Conservation (phyloP, 768 basidiomycete genomes). For the Amanita polypyramis region DNA sequence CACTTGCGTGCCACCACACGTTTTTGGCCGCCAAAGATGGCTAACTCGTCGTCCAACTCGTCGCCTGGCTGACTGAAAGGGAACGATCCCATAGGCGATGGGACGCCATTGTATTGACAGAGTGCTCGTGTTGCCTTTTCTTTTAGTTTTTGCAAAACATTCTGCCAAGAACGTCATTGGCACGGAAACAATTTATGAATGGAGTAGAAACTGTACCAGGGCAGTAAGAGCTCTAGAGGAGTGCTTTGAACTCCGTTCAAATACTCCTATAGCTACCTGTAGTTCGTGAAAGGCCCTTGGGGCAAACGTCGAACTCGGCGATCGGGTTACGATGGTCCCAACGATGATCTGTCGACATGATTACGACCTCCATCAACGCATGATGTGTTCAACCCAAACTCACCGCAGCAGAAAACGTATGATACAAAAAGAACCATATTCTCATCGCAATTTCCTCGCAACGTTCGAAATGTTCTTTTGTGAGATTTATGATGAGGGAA, state of each 20-base stretch:
- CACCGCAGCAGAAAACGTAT: conserved; percentile 40
- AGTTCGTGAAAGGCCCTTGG: conserved; percentile 39
- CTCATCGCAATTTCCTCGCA: conserved; percentile 37
- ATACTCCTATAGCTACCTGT: conserved; percentile 32
- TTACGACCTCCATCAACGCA: background rate
- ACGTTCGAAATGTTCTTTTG: conserved; percentile 37
- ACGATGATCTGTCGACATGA: conserved; percentile 30
- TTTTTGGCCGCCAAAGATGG: conserved; percentile 45
- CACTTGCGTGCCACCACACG: conserved; percentile 27
- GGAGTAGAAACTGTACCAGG: conserved; percentile 21
- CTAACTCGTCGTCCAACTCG: conserved; percentile 35
- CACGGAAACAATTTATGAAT: background rate
- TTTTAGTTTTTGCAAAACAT: conserved; percentile 32
- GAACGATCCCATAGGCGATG: conserved; percentile 5
- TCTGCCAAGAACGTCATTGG: conserved; percentile 16
- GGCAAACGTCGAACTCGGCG: conserved; percentile 39
- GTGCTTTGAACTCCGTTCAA: conserved; percentile 31
- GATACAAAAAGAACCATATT: conserved; percentile 40
- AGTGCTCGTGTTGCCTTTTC: conserved; percentile 33
- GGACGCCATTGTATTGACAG: conserved; percentile 16
- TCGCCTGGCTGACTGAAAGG: conserved; percentile 7
- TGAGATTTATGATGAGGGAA: conserved; percentile 38
- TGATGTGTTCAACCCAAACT: conserved; percentile 10
- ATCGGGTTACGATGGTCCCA: conserved; percentile 50
- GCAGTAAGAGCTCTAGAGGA: conserved; percentile 39